Evolutionary conservation across 2,329 filamentous ascomycete species (phyloP).

Genomic region (Colletotrichum eleusines): DNA sequence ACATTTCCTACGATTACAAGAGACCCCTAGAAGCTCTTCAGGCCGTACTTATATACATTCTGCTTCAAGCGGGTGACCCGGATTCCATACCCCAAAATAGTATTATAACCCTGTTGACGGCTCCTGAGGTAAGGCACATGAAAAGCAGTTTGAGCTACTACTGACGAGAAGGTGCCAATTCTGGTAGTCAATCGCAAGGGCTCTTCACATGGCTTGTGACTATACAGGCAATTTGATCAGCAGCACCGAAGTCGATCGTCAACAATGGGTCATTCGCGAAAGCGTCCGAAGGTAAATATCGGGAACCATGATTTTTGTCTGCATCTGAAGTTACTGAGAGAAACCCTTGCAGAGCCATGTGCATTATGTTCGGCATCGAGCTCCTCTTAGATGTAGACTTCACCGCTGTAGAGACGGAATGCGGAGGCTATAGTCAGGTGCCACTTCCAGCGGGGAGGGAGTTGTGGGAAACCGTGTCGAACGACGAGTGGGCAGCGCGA

Average conservation of each 20-base stretch:
- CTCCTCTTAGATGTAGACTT: slow-evolving; percentile 26
- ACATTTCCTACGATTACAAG: slow-evolving; percentile 11
- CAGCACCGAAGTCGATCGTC: slow-evolving; percentile 7
- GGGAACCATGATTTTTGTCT: not conserved
- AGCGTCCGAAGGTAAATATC: slow-evolving; percentile 10
- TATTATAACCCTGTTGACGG: not conserved
- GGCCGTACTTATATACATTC: slow-evolving; percentile 18
- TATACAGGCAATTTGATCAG: slow-evolving; percentile 12
- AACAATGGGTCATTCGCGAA: slow-evolving; percentile 24
- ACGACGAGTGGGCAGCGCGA: slow-evolving; percentile 26
- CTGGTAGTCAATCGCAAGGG: slow-evolving; percentile 6
- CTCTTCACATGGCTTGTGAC: slow-evolving; percentile 2
- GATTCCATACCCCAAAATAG: slow-evolving; percentile 17
- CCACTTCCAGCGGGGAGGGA: slow-evolving; percentile 20
- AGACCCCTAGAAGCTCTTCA: slow-evolving; percentile 19
- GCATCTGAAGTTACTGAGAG: not conserved
- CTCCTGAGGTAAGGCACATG: slow-evolving; percentile 10
- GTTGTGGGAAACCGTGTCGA: slow-evolving; percentile 24
- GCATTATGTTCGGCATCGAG: slow-evolving; percentile 26
- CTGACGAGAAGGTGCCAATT: not conserved
- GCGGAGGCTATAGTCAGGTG: slow-evolving; percentile 15
- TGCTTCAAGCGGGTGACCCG: slow-evolving; percentile 27
- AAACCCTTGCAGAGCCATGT: not conserved
- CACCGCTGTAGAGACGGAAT: not conserved
- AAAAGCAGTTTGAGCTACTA: not conserved